A percentile compares a stretch with the other conserved stretches of the same genome.
phyloP scores from a whole-genome alignment of 1,139 yeast species.

The Taphrina sp. region DNA sequence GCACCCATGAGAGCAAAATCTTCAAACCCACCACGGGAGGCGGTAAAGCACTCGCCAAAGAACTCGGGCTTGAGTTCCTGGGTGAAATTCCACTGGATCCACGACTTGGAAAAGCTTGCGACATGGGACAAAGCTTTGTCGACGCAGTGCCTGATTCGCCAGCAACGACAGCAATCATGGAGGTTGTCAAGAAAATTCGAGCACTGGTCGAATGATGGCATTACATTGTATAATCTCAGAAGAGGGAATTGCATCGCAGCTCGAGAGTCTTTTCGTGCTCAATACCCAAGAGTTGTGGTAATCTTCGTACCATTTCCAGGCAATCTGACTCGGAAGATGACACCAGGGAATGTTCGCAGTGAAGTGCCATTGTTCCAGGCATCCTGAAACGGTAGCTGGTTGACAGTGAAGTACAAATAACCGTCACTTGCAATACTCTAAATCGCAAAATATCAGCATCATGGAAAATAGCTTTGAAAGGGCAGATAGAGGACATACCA shows the following conservation, averaged over 20 bases:
- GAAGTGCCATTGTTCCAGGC: not conserved
- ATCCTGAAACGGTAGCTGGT: not conserved
- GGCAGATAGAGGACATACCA: not conserved
- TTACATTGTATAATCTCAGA: not conserved
- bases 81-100: constrained; percentile 97
- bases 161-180: constrained; percentile 80
- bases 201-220: too few species aligned
- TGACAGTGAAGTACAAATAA: constrained; percentile 1
- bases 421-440: not conserved
- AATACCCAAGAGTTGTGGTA: not conserved
- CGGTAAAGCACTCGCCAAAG: constrained; percentile 78
- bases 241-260: too few species aligned
- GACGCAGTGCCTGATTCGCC: constrained; percentile 89
- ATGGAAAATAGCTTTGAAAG: not conserved
- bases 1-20: constrained; percentile 85
- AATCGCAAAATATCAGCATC: not conserved
- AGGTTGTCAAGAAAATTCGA: constrained; percentile 61
- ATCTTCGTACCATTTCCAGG: not conserved
- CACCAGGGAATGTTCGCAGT: not conserved
- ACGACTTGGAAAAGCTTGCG: constrained; percentile 85
- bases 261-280: not conserved
- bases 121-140: constrained; percentile 79
- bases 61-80: constrained; percentile 68
- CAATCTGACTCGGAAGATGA: not conserved
- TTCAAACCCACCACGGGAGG: constrained; percentile 97